Evolutionary conservation across 768 basidiomycete species (phyloP), one percentile per base, ranked within the genome.

Genomic region (Mycena filopes): DNA sequence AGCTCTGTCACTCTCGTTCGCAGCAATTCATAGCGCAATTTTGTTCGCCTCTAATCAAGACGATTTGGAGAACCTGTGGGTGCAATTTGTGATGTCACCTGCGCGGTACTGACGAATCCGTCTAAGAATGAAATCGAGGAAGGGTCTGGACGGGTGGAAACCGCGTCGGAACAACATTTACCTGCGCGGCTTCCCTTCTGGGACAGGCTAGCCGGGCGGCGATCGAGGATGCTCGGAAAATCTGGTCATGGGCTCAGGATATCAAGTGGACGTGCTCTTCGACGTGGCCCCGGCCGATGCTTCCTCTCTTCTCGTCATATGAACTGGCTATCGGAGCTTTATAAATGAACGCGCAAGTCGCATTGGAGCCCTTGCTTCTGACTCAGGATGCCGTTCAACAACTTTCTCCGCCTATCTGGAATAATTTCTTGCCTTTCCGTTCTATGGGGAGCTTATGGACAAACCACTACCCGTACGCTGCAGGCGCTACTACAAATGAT

Each of bases 291-390:
- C 36, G 10, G 36, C 10, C 11, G 36, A 36, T 36, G 11, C 36
- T 36, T 36, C 36, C 15, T 36, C 2, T 15, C 36, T 47, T 38
- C 33, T 57, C 31, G 45, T 33, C 9, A 36, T 16, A 43, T 43
- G 21, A 26, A 42, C 55, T 11, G 23, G n/a, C 43, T 45, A 45
- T 57, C 45, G 43, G 55, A 46, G 23, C 43, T 29, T 46, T 57
- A 57, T 55, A 51, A 12, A 29, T 7, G 31, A 10, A 21, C 31
- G 55, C 10, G 28, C 12, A 12, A 3, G n/a, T 25, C 86, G 82
- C 53, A 28, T 50, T 21, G 15, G 23, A 28, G 42, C 25, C 43
- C 1, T 21, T 43, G n/a, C n/a, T n/a, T n/a, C n/a, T n/a, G 42
- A 15, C 43, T 31, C 54, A 60, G 40, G 47, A 66, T 66, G 64